These are phyloP conservation scores for Lotmaria passim DNA, from an alignment of 208 protist species.

Conservation along the genomic window DNA sequence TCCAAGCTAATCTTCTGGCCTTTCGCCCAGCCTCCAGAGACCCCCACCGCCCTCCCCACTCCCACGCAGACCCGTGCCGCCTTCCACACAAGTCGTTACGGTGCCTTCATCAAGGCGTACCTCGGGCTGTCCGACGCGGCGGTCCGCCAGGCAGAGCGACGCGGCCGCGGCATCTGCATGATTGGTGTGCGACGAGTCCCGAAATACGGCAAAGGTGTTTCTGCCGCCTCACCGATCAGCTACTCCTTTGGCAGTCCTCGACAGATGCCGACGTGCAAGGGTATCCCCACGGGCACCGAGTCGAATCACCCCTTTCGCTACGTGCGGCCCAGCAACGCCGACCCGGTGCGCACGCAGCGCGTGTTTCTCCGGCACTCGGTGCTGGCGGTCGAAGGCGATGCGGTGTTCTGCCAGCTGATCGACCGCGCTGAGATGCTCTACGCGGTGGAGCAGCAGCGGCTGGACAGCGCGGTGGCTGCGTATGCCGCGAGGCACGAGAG, in stretches of 20 bases:
- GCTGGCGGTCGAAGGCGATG: conserved; percentile 85
- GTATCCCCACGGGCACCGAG: background rate
- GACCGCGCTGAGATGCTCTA: conserved; percentile 50
- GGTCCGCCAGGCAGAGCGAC: conserved; percentile 53
- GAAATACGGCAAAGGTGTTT: conserved; percentile 2
- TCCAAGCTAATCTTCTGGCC: conserved; percentile 13
- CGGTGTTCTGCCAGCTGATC: conserved; percentile 70
- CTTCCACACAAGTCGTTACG: conserved; percentile 74
- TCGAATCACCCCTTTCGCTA: background rate
- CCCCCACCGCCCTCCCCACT: conserved; percentile 16
- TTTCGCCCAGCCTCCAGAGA: conserved; percentile 34
- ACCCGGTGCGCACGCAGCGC: conserved; percentile 42
- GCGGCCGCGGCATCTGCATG: conserved; percentile 61
- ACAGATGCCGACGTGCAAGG: conserved; percentile 9
- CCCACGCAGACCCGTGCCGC: conserved; percentile 33
- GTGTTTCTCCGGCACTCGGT: conserved; percentile 75
- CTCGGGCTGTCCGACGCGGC: conserved; percentile 56
- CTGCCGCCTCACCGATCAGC: conserved; percentile 4
- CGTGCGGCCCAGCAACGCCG: background rate
- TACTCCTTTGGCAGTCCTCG: conserved; percentile 16
- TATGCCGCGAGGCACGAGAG: background rate
- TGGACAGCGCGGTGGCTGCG: conserved; percentile 17
- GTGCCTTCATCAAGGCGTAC: conserved; percentile 72
- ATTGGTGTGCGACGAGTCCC: conserved; percentile 47
- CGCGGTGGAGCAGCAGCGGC: conserved; percentile 34